Evolutionary conservation across 2,329 filamentous ascomycete species (phyloP).

Genomic region (Ceratocystis ficicola): DNA sequence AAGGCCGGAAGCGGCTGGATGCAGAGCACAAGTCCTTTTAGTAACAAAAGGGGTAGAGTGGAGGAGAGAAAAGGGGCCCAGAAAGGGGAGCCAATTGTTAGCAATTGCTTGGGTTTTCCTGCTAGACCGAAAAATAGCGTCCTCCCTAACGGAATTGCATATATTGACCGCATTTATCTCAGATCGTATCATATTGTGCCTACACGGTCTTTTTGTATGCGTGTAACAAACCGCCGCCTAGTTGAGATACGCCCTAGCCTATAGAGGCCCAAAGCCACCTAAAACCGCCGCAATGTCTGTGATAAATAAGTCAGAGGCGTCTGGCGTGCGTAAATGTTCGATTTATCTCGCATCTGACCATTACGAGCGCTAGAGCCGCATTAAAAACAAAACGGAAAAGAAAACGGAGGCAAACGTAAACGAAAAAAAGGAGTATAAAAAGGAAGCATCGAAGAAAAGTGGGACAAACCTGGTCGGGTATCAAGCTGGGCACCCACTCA

Average conservation of each 20-base stretch:
- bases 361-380: background rate
- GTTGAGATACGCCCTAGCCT: background rate
- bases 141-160: background rate
- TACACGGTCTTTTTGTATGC: background rate
- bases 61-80: background rate
- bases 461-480: background rate
- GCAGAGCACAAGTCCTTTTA: background rate
- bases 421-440: background rate
- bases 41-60: background rate
- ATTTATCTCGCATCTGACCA: background rate
- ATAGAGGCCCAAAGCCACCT: background rate
- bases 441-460: background rate
- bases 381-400: background rate
- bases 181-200: background rate
- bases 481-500: background rate
- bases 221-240: background rate
- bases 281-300: background rate
- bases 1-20: background rate
- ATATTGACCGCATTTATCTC: background rate
- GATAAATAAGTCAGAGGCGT: slow-evolving; percentile 11
- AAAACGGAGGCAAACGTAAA: background rate
- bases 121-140: too few relatives aligned
- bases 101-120: background rate
- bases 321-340: background rate
- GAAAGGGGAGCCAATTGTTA: background rate